Evolutionary conservation across 116 monocot genomes (phyloP), one percentile per base, ranked within the genome.

Genomic region (Papilionanthe hybrid): DNA sequence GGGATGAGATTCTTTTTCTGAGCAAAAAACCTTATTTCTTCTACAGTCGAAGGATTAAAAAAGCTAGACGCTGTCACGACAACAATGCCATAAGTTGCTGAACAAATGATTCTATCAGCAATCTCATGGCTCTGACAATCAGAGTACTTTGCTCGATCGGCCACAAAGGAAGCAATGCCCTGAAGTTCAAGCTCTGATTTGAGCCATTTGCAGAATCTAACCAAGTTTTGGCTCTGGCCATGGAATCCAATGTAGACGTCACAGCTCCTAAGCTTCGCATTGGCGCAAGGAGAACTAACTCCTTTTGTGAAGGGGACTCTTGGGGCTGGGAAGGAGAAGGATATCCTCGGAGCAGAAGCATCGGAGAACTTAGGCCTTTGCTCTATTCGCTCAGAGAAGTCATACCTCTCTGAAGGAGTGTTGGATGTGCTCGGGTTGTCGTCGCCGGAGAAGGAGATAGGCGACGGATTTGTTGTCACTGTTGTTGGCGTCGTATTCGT

Each of bases 241-340:
- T 96, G 96, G 82, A 83, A 93, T 3, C 96, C 96, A 58, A 96
- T 90, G 83, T 91, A 96, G 25, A 96, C 96, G 77, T 96, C 96
- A 20, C 96, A 93, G 78, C 91, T 90, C 17, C 93, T 79, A 72
- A 96, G 89, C 87, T 93, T 96, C 5, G 96, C 85, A 44, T 93
- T 93, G 69, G 91, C 80, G 17, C 90, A 83, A 48, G 96, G 88
- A 1, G 93, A 84, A 27, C 82, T 75, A 3, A 93, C 81, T 77
- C 80, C 80, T 55, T 87, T 89, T 9, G 93, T 88, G 74, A 93
- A 88, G 22, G 95, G 93, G 71, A 91, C 81, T 28, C 95, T 80
- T 10, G 95, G 95, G 8, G 86, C 86, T 1, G 95, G 93, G 78
- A 96, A 96, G 11, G 96, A 96, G 87, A 96, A 96, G 11, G 96